Evolutionary conservation across 768 basidiomycete species (phyloP), one percentile per base, ranked within the genome.

Genomic region (Atractiella rhizophila): DNA sequence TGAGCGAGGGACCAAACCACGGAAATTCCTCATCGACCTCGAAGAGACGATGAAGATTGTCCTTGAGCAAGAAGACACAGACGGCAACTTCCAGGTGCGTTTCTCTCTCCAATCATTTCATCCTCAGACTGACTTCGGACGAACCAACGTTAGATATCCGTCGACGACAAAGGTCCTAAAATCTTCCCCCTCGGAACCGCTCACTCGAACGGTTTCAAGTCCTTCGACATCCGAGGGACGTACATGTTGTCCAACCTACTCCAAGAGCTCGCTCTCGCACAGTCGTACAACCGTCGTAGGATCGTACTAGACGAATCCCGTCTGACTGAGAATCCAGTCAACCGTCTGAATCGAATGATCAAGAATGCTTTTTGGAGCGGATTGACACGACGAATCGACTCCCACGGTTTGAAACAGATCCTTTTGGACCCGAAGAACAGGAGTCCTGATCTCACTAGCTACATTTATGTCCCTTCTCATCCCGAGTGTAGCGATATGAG

Each of bases 221-320:
- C 75, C 3, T 91, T 91, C 58, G 88, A 98, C 60, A 82, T 52
- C 13, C 55, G 86, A 76, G 88, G 91, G 30, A 94, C 78, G n/a
- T 98, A 96, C 61, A 96, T 94, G 88, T 66, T 98, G 34, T 94
- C 88, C 11, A 96, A 94, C 60, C 70, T 98, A 20, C 67, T 98
- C n/a, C 88, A 98, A 64, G 88, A 98, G 57, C 74, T 98, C 35
- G 88, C 88, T 2, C 71, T 96, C 18, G 88, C 91, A 5, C 73
- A 82, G 8, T 88, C 96, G 56, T 85, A 88, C 59, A 76, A 77
- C 48, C 68, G 85, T 42, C 88, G 88, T 61, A 77, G 83, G 7
- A 91, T 98, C 55, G 82, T 98, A 16, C 73, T 98, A n/a, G 91
- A 98, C 51, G 91, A 98, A 59, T 74, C 82, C n/a, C 77, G 88